These are phyloP conservation scores for Ophiostoma novo-ulmi DNA, from an alignment of 2,329 filamentous ascomycete species.

Conservation along the genomic window DNA sequence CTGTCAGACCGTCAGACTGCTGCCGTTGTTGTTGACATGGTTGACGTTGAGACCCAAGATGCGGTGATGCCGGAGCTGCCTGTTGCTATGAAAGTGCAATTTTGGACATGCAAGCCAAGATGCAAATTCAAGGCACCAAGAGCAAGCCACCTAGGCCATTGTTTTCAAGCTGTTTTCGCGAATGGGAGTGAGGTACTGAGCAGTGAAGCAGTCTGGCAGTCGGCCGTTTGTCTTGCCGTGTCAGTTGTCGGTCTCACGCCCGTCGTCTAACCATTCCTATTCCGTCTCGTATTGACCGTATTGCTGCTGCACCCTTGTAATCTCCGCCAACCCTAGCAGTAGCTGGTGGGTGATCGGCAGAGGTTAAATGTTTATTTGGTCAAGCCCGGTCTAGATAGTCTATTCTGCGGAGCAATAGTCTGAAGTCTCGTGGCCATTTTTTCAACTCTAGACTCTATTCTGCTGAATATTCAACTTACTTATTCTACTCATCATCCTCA, in stretches of 20 bases:
- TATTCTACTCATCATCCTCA: background rate
- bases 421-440: no score
- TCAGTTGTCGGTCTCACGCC: background rate
- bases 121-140: background rate
- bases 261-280: constrained; percentile 10
- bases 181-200: background rate
- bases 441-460: background rate
- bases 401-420: no score
- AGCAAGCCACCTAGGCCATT: constrained; percentile 1
- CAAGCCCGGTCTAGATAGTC: no score
- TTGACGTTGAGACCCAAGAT: background rate
- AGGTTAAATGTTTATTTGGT: background rate
- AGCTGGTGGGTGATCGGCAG: background rate
- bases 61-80: background rate
- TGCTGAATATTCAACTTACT: no score
- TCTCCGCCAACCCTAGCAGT: background rate
- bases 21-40: background rate
- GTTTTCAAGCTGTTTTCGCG: background rate
- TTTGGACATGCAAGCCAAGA: background rate
- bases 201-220: no score
- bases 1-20: background rate
- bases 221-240: background rate
- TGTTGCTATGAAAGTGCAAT: background rate
- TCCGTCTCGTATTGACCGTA: constrained; percentile 10
- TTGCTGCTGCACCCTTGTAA: constrained; percentile 11